A percentile compares a stretch with the other conserved stretches of the same genome.
Evolutionary conservation across 1,284 basidiomycete species (phyloP).

Genomic region (Ceratobasidium sp.): DNA sequence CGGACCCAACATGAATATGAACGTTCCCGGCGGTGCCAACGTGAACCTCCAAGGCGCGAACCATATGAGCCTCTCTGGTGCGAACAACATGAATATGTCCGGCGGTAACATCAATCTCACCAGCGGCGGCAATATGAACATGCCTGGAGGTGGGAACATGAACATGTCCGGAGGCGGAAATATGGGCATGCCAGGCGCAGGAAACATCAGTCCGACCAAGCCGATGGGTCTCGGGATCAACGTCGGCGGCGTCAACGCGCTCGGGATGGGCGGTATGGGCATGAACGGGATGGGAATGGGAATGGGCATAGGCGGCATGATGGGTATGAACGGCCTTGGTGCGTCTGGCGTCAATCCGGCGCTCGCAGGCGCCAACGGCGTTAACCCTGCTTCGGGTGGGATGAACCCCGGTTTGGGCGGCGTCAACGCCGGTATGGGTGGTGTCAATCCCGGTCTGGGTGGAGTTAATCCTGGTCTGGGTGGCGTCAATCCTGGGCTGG

Average conservation of each 20-base stretch:
- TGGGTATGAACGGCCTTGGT: conserved; percentile 30
- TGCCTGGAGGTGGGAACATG: conserved; percentile 40
- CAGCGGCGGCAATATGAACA: conserved; percentile 32
- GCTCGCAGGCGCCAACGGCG: conserved; percentile 1
- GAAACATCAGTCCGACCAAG: conserved; percentile 47
- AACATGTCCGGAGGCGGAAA: conserved; percentile 47
- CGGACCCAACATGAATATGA: conserved; percentile 48
- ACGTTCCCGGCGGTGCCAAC: conserved; percentile 28
- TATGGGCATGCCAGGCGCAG: conserved; percentile 47
- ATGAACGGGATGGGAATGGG: conserved; percentile 47
- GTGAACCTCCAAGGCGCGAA: conserved; percentile 42
- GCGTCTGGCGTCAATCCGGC: conserved; percentile 17
- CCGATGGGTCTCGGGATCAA: conserved; percentile 46
- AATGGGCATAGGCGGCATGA: conserved; percentile 13
- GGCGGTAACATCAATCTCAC: conserved; percentile 39
- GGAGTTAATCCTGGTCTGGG: conserved; percentile 27
- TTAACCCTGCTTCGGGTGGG: conserved; percentile 31
- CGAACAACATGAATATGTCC: conserved; percentile 21
- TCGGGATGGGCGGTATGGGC: conserved; percentile 47
- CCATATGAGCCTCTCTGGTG: conserved; percentile 20
- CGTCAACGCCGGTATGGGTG: conserved; percentile 1
- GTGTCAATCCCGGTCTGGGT: background rate
- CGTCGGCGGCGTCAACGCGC: conserved; percentile 36
- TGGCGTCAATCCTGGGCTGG: conserved; percentile 33
- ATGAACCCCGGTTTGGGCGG: conserved; percentile 8